phyloP scores from a whole-genome alignment of 441 rosid genomes.

The Euphorbia schlechtendalii region DNA sequence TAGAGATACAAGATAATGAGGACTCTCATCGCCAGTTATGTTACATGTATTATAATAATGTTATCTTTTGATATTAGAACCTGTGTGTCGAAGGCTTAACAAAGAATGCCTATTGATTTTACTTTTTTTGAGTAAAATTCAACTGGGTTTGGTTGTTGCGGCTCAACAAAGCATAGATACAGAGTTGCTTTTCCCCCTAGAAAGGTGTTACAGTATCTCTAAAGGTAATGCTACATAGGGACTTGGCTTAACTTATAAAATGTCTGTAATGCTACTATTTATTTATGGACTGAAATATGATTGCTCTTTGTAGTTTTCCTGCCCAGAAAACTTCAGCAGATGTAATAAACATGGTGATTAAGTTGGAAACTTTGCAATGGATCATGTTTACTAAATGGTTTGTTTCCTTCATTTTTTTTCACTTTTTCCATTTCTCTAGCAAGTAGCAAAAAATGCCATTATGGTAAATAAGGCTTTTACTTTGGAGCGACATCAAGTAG shows the following conservation, averaged over 20 bases:
- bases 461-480: too few species aligned
- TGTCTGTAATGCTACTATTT: conserved; percentile 5
- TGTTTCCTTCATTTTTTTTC: neutral
- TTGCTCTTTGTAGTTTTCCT: conserved; percentile 40
- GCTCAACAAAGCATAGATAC: conserved; percentile 52
- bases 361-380: conserved; percentile 9
- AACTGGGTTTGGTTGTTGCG: conserved; percentile 29
- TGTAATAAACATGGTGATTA: conserved; percentile 12
- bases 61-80: too few species aligned
- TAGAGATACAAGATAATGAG: too few species aligned
- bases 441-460: too few species aligned
- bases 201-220: conserved; percentile 39
- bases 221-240: conserved; percentile 38
- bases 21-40: too few species aligned
- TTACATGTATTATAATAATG: too few species aligned
- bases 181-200: conserved; percentile 31
- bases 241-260: neutral
- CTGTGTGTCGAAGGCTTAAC: too few species aligned
- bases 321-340: conserved; percentile 47
- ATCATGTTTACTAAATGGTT: too few species aligned
- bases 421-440: neutral
- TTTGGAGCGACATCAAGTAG: too few species aligned
- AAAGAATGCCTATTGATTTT: too few species aligned
- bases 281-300: conserved; percentile 12
- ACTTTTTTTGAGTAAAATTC: conserved; percentile 51